Evolutionary conservation across 257 asterid genomes (phyloP), one percentile per base, ranked within the genome.

Genomic region (Haberlea rhodopensis): DNA sequence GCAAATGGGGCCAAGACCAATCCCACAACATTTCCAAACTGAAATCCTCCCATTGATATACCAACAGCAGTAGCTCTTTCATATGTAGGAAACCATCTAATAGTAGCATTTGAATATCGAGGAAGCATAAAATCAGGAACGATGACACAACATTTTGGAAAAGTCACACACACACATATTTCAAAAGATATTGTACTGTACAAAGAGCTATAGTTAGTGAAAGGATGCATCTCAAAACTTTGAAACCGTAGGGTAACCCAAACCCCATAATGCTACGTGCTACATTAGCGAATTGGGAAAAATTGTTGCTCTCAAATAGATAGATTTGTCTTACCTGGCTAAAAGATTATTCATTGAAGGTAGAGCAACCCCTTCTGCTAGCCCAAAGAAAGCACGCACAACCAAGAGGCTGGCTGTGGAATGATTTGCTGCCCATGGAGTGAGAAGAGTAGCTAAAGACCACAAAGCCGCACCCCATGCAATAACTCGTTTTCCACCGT

Each of bases 381-480:
- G 77, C 9, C 98, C 98, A 70, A 92, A 92, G 81, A 89, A 89
- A 63, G 92, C 95, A 5, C 98, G 95, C 45, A 89, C 80, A 13
- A 85, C 88, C 76, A 92, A 84, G 72, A 92, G 98, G 73, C 80
- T 77, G 28, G 80, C 65, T 0, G 97, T 87, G 63, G 98, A 92
- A 80, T 89, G 96, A 81, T 85, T 85, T 60, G 98, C 96, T 4
- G 98, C 98, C n/a, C 79, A 82, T 22, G 98, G 98, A 34, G 97
- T 92, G 64, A 92, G 87, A 58, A 92, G 88, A 51, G 98, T 91
- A 45, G 97, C 97, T 21, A 91, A 67, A 9, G 98, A 91, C 98
- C 98, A 91, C 61, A 91, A 76, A 46, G 92, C 90, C n/a, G n/a
- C n/a, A n/a, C 98, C 98, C 96, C 96, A 87, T 6, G 95, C 95